These are phyloP conservation scores for Aspergillus costaricaensis DNA, from an alignment of 2,329 filamentous ascomycete genomes.

Conservation along the genomic window DNA sequence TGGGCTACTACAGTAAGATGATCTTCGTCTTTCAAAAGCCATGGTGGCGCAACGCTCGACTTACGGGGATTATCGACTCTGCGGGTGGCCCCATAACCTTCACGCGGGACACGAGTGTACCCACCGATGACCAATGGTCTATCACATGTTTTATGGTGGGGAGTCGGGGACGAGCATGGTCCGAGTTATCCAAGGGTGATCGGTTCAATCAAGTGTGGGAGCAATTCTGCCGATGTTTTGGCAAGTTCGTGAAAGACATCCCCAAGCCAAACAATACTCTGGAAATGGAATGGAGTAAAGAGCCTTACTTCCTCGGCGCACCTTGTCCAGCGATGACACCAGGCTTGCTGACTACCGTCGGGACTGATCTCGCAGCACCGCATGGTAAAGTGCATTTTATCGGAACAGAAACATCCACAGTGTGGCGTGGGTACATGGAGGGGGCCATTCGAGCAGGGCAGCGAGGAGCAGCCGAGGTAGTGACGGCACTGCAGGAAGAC, in stretches of 20 bases:
- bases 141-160: slow-evolving; percentile 47
- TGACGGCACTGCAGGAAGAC: not conserved
- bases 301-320: slow-evolving; percentile 43
- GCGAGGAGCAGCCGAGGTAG: not conserved
- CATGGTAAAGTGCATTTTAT: not conserved
- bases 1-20: slow-evolving; percentile 55
- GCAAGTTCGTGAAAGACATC: not conserved
- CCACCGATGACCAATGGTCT: slow-evolving; percentile 26
- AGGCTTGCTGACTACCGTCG: not conserved
- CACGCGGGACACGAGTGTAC: slow-evolving; percentile 48
- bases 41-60: slow-evolving; percentile 49
- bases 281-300: slow-evolving; percentile 42
- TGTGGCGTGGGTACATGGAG: not conserved
- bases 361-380: not conserved
- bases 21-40: slow-evolving; percentile 47
- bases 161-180: slow-evolving; percentile 37
- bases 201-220: slow-evolving; percentile 14
- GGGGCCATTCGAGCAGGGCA: not conserved
- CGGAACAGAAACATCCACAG: not conserved
- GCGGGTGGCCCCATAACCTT: slow-evolving; percentile 51
- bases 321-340: slow-evolving; percentile 34
- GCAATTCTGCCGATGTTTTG: not conserved
- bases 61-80: slow-evolving; percentile 50
- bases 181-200: slow-evolving; percentile 11
- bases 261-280: slow-evolving; percentile 7